phyloP scores from a whole-genome alignment of 2,329 filamentous ascomycete genomes.

The Pseudogymnoascus destructans region DNA sequence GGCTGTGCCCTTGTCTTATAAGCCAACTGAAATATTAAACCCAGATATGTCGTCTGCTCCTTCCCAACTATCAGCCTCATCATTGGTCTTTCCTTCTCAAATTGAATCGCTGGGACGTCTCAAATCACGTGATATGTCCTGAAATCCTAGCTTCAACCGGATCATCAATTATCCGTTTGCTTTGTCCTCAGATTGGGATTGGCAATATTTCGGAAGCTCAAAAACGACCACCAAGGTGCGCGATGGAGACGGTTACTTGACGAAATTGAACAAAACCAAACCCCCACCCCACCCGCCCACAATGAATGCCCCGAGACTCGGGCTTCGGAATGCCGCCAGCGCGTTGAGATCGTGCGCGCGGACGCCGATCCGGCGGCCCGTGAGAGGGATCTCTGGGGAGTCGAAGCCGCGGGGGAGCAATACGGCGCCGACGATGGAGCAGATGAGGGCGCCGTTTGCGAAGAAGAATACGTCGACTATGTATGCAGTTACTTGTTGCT shows the following conservation, averaged over 20 bases:
- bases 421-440: constrained; percentile 44
- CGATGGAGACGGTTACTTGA: constrained; percentile 7
- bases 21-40: no score
- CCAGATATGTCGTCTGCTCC: neutral
- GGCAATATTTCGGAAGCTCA: constrained; percentile 4
- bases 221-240: constrained; percentile 2
- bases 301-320: neutral
- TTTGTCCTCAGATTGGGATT: neutral
- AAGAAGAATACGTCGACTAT: constrained; percentile 55
- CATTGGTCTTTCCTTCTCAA: neutral
- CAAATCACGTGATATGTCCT: neutral
- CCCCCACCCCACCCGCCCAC: neutral
- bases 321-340: neutral
- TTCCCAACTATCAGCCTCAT: neutral
- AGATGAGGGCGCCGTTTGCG: constrained; percentile 50
- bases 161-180: neutral
- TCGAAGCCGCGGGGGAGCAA: neutral
- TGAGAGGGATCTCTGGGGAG: neutral
- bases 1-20: neutral
- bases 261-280: constrained; percentile 1
- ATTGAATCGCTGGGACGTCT: neutral
- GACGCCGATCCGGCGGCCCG: constrained; percentile 4
- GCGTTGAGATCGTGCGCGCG: neutral
- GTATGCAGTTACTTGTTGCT: constrained; percentile 28
- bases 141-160: neutral